A percentile compares a stretch with the other conserved stretches of the same genome.
Conservation (phyloP, 176 grass and related monocot species). For the Melocanna baccifera region DNA sequence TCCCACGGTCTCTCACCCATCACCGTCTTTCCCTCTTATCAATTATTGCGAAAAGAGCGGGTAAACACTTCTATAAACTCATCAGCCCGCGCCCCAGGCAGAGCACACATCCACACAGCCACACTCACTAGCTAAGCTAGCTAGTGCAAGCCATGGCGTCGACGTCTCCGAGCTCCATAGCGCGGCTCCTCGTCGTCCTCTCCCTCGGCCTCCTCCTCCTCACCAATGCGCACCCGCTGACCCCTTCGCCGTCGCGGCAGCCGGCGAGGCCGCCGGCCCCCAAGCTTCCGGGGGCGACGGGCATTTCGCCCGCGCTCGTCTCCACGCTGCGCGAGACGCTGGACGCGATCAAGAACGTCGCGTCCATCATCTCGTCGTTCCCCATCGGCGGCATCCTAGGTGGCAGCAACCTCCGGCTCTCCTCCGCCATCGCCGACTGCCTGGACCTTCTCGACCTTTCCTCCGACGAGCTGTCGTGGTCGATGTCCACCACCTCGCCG, state of each 20-base stretch:
- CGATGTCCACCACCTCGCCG: constrained; percentile 40
- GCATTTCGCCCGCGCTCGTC: constrained; percentile 28
- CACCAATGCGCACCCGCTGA: constrained; percentile 21
- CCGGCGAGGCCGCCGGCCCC: no score
- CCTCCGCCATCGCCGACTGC: constrained; percentile 74
- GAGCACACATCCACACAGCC: background rate
- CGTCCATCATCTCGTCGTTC: constrained; percentile 41
- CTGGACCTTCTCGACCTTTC: constrained; percentile 83
- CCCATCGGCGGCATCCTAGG: constrained; percentile 35
- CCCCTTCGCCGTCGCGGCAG: background rate
- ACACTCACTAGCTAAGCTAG: background rate
- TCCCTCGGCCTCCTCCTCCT: background rate
- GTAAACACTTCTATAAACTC: background rate
- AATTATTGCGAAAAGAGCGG: background rate
- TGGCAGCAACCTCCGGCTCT: constrained; percentile 50
- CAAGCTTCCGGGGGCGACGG: background rate
- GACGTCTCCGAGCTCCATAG: background rate
- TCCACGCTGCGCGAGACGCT: constrained; percentile 56
- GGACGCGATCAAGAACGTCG: constrained; percentile 42
- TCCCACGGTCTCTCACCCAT: background rate
- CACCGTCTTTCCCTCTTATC: background rate
- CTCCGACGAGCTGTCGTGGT: constrained; percentile 62
- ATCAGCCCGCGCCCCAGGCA: background rate
- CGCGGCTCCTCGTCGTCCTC: constrained; percentile 10
- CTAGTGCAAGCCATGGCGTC: constrained; percentile 11